Evolutionary conservation across 2,329 filamentous ascomycete genomes (phyloP).

Genomic region (Pseudogymnoascus sp.): DNA sequence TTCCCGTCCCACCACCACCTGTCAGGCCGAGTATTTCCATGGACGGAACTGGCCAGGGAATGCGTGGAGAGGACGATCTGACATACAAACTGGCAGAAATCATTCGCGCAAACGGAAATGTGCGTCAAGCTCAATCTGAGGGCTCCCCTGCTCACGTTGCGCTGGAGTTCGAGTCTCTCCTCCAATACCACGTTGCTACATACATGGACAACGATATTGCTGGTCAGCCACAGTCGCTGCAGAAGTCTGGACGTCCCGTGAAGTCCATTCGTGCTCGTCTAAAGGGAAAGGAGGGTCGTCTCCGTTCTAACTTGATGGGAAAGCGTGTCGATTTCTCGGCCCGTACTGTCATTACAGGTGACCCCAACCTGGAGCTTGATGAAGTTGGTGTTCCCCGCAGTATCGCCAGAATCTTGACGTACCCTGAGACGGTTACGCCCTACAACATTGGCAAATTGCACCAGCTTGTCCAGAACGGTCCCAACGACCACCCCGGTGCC

Average conservation of each 20-base stretch:
- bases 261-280: slow-evolving; percentile 95
- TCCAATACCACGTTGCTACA: slow-evolving; percentile 97
- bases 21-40: slow-evolving; percentile 96
- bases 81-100: slow-evolving; percentile 99
- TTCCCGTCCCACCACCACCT: slow-evolving; percentile 90
- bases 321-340: slow-evolving; percentile 99
- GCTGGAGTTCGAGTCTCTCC: slow-evolving; percentile 79
- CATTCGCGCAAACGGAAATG: slow-evolving; percentile 93
- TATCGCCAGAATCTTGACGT: slow-evolving; percentile 88
- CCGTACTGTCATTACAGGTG: slow-evolving; percentile 98
- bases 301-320: slow-evolving; percentile 98
- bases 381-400: slow-evolving; percentile 95
- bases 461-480: slow-evolving; percentile 83
- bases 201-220: slow-evolving; percentile 99
- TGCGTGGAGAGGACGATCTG: slow-evolving; percentile 96
- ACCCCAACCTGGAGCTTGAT: slow-evolving; percentile 91
- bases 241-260: slow-evolving; percentile 93
- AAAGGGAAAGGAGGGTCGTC: slow-evolving; percentile 97
- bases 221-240: slow-evolving; percentile 84
- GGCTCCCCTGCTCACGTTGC: slow-evolving; percentile 88
- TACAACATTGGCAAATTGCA: slow-evolving; percentile 96
- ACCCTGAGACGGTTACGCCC: slow-evolving; percentile 92
- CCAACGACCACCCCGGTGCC: slow-evolving; percentile 89
- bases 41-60: slow-evolving; percentile 85
- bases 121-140: slow-evolving; percentile 82